Base-by-base conservation (phyloP, 345 rosid genomes). In the Aquilaria sinensis region DNA sequence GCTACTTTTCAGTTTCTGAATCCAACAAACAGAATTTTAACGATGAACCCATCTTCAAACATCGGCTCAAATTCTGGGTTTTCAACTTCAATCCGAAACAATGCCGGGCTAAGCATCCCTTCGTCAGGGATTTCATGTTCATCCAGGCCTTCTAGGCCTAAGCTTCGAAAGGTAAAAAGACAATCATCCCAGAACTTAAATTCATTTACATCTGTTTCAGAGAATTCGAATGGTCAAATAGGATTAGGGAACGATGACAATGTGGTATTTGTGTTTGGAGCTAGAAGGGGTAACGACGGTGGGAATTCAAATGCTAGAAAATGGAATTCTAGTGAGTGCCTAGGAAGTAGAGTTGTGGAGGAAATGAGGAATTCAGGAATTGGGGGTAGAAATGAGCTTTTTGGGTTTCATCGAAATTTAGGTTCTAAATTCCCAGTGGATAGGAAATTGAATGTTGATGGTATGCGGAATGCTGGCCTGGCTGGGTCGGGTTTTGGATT, bases 101-200 rank as follows among this genome's bases (percentile, higher is more conserved):
- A 63, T 50, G 46, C 43, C 43, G 8, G 43, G 43, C 43, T 37
- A 37, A 37, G 43, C 5, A 3, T 9, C 43, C 43, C 43, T 37
- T 37, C 43, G 5, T 9, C 43, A 37, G 43, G 43, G 43, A 37
- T 37, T 37, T 37, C 43, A 37, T 5, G 8, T 37, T 2, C 43
- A 37, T 37, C 43, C 43, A 37, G 43, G 43, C 43, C 43, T 37
- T 37, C 82, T 1, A 87, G 71, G 81, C 89, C 97, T 46, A 86
- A 83, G 71, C 58, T 85, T 50, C 52, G 54, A 2, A 87, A 93
- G 80, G 69, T 74, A 10, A 77, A 90, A 69, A 78, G 60, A 67
- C 90, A 81, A 63, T 74, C 72, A 5, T 68, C 82, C 47, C 81
- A 69, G 52, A 72, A 61, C 61, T 60, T 67, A 53, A 78, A 74